These are phyloP conservation scores for Globisporangium canariense DNA, from an alignment of 352 stramenopile species.

Conservation along the genomic window DNA sequence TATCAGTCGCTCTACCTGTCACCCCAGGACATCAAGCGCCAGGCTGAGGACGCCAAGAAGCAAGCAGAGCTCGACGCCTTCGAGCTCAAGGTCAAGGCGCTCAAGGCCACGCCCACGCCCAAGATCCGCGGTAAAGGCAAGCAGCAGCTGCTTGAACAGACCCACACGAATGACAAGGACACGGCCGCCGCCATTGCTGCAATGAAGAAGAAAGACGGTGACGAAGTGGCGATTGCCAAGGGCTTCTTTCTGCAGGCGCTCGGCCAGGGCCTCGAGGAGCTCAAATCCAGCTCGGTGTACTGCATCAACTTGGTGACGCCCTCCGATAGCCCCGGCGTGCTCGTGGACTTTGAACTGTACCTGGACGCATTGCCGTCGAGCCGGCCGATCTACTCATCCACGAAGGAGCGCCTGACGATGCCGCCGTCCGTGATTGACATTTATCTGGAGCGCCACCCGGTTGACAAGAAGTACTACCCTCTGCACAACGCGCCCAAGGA, in stretches of 20 bases:
- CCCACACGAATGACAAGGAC: neutral
- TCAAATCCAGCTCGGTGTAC: slow-evolving; percentile 56
- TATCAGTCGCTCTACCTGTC: slow-evolving; percentile 80
- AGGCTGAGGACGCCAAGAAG: slow-evolving; percentile 41
- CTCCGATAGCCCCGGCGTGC: slow-evolving; percentile 49
- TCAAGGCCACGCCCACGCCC: slow-evolving; percentile 19
- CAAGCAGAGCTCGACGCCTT: slow-evolving; percentile 28
- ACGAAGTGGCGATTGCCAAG: slow-evolving; percentile 31
- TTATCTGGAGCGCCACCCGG: slow-evolving; percentile 70
- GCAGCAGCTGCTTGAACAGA: slow-evolving; percentile 7
- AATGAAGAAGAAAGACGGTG: slow-evolving; percentile 18
- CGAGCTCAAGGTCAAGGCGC: slow-evolving; percentile 7
- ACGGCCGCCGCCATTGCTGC: neutral
- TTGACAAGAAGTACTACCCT: slow-evolving; percentile 71
- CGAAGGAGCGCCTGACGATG: slow-evolving; percentile 35
- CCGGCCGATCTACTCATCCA: slow-evolving; percentile 50
- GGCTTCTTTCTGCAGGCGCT: slow-evolving; percentile 72
- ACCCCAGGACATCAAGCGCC: slow-evolving; percentile 43
- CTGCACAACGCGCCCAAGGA: slow-evolving; percentile 46
- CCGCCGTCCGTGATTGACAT: slow-evolving; percentile 75
- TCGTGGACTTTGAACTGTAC: slow-evolving; percentile 74
- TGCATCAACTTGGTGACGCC: slow-evolving; percentile 78
- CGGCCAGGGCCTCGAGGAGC: slow-evolving; percentile 66
- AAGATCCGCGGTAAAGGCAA: slow-evolving; percentile 17
- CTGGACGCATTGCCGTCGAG: slow-evolving; percentile 65